Base-by-base conservation (phyloP, 2,329 filamentous ascomycete species). In the Alternaria novae-zelandiae region DNA sequence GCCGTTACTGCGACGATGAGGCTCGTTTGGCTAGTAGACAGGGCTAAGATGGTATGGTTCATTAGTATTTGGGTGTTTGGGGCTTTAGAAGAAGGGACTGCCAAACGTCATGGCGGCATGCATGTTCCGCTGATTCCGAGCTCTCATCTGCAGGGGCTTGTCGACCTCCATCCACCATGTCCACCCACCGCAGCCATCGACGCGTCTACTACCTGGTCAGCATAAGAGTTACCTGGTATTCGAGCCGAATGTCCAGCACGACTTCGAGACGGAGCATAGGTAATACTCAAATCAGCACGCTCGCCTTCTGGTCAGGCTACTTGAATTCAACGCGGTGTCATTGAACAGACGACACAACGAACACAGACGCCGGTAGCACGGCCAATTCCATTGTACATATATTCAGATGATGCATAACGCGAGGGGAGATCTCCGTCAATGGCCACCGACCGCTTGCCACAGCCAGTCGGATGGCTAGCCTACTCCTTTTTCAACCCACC, bases 41-140 rank as follows among this genome's bases (percentile, higher is more conserved):
- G n/a, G n/a, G 49, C 47, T 47, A 57, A 11, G 17, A 32, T 44
- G 25, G 6, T 32, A 10, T 12, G 23, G 17, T 36, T 6, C 12
- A 45, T 8, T 57, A 15, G 54, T 41, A 46, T 10, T 41, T 17
- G 5, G 32, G 32, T 6, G 4, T 17, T 41, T 61, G 46, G 9
- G 5, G 46, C 15, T 21, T 28, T 6, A 20, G 32, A 36, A 28
- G 32, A 21, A 6, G 6, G 25, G 44, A 21, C 13, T 45, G 23
- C 11, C 36, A 25, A 49, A 43, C 45, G 61, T 60, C 57, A 60
- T 63, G 46, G 32, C 30, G 46, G 57, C 41, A 20, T 59, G 32
- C 13, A 30, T 43, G 23, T 56, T 54, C 57, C 61, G 57, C 26
- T 32, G 41, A 32, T 64, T 64, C 57, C 61, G 43, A 54, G 21